Evolutionary conservation across 768 basidiomycete species (phyloP).

Genomic region (Tubosaeta brunneosetosa): DNA sequence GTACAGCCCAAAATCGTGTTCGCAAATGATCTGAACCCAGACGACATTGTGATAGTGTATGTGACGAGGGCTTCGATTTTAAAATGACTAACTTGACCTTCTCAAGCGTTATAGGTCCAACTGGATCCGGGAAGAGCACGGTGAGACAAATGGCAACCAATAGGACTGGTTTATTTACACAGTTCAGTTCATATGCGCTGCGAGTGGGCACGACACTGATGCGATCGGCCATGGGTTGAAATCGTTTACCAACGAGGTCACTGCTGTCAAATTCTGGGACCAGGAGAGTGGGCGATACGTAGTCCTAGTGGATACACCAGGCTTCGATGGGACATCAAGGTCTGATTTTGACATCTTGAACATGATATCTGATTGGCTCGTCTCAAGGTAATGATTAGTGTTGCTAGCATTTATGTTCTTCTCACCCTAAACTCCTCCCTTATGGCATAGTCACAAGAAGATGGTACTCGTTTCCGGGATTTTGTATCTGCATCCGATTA

Average conservation of each 20-base stretch:
- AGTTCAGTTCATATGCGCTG: slow-evolving; percentile 11
- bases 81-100: background rate
- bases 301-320: slow-evolving; percentile 24
- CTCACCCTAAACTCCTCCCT: background rate
- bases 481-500: slow-evolving; percentile 39
- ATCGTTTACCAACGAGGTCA: slow-evolving; percentile 6
- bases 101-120: slow-evolving; percentile 18
- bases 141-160: slow-evolving; percentile 1
- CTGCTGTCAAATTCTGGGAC: slow-evolving; percentile 3
- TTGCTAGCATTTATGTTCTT: background rate
- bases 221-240: slow-evolving; percentile 8
- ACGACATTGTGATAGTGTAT: background rate
- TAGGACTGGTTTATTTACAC: background rate
- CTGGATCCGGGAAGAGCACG: slow-evolving; percentile 12
- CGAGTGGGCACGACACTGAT: background rate
- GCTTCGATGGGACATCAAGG: slow-evolving; percentile 18
- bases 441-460: slow-evolving; percentile 6
- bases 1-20: background rate
- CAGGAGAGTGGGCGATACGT: background rate
- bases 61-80: background rate
- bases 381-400: background rate
- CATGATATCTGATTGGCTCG: background rate
- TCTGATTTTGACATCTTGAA: slow-evolving; percentile 13
- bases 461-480: slow-evolving; percentile 27
- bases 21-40: background rate